Conservation (phyloP, 2,329 filamentous ascomycete genomes). For the Neoascochyta sp. region DNA sequence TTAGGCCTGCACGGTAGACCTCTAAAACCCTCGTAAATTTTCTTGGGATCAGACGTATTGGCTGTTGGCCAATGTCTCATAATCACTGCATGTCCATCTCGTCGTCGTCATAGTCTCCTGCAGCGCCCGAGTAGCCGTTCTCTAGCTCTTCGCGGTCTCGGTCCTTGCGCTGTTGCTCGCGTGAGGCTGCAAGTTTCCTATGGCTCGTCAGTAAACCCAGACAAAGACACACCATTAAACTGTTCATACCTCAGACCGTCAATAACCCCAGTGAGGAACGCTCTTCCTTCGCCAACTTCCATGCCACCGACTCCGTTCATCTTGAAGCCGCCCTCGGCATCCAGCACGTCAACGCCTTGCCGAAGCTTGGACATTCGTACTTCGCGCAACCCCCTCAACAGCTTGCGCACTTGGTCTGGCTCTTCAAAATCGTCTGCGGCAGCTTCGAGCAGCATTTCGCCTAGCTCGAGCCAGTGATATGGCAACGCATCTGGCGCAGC, state of each 20-base stretch:
- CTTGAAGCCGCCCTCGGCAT: constrained; percentile 68
- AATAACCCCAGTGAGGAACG: constrained; percentile 79
- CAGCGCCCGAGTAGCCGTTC: constrained; percentile 51
- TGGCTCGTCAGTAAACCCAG: constrained; percentile 6
- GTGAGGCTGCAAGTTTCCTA: constrained; percentile 75
- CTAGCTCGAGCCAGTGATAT: constrained; percentile 93
- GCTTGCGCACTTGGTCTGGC: constrained; percentile 67
- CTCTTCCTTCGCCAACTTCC: constrained; percentile 84
- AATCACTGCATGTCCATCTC: constrained; percentile 39
- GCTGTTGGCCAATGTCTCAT: too few relatives aligned
- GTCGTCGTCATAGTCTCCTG: constrained; percentile 59
- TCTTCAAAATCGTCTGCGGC: constrained; percentile 78
- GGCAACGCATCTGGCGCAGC: constrained; percentile 70
- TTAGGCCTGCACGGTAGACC: too few relatives aligned
- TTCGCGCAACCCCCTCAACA: constrained; percentile 79
- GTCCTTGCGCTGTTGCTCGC: constrained; percentile 73
- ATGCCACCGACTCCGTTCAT: constrained; percentile 83
- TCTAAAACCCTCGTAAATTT: too few relatives aligned
- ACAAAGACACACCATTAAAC: too few relatives aligned
- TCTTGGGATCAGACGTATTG: too few relatives aligned
- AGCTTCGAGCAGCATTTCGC: constrained; percentile 79
- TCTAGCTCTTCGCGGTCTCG: constrained; percentile 66
- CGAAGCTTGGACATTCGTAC: constrained; percentile 86
- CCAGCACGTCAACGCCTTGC: constrained; percentile 66
- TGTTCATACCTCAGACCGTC: constrained; percentile 65